phyloP scores from a whole-genome alignment of 768 basidiomycete species.

The Leucocoprinus sp. region DNA sequence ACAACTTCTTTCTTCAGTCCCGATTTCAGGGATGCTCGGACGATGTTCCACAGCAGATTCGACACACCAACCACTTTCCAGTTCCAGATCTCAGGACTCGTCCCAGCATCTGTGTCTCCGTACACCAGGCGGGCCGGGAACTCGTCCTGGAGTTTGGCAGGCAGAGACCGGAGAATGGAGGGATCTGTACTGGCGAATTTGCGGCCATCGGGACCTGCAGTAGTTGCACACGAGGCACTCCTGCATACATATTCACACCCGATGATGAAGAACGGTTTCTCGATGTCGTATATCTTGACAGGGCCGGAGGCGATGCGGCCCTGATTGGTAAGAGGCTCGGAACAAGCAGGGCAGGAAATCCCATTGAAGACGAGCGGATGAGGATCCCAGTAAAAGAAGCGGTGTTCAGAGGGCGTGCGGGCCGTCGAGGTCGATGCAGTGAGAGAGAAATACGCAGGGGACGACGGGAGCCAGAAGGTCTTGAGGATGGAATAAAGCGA shows the following conservation, averaged over 20 bases:
- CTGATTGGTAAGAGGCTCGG: conserved; percentile 49
- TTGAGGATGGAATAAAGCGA: conserved; percentile 70
- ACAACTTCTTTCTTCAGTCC: conserved; percentile 59
- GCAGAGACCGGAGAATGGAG: conserved; percentile 63
- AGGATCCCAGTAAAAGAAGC: conserved; percentile 85
- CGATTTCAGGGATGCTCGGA: conserved; percentile 45
- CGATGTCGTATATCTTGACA: conserved; percentile 72
- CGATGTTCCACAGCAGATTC: conserved; percentile 65
- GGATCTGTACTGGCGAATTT: conserved; percentile 67
- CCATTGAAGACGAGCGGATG: conserved; percentile 78
- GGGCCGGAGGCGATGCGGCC: conserved; percentile 72
- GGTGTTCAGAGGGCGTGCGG: conserved; percentile 64
- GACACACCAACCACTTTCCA: conserved; percentile 75
- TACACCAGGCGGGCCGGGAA: conserved; percentile 60
- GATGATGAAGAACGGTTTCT: conserved; percentile 75
- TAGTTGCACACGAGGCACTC: conserved; percentile 36
- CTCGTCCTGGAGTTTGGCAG: conserved; percentile 60
- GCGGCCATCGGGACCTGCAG: conserved; percentile 43
- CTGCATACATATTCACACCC: conserved; percentile 76
- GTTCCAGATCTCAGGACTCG: conserved; percentile 58
- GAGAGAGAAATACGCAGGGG: conserved; percentile 67
- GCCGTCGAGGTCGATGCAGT: conserved; percentile 64
- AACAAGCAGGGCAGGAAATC: conserved; percentile 63
- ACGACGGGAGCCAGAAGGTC: conserved; percentile 79
- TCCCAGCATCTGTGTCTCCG: conserved; percentile 49